Base-by-base conservation (phyloP, 139 green algal genomes). In the Monoraphidium neglectum region DNA sequence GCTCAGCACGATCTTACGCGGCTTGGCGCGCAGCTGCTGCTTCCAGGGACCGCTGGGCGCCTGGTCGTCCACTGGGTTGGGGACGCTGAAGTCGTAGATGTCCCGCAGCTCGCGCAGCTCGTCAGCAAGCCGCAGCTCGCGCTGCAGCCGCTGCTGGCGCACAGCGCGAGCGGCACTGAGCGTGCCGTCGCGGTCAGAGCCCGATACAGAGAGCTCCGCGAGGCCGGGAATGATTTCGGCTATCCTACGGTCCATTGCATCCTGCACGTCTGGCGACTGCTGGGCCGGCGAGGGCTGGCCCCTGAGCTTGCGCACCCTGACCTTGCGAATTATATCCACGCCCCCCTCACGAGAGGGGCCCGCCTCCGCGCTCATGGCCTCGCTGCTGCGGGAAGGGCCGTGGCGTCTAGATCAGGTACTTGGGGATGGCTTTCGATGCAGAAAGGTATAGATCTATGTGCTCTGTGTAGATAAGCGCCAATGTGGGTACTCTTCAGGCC, bases 201-300 rank as follows among this genome's bases (percentile, higher is more conserved):
- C 51, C 0, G 46, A 62, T 0, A 87, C 4, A 1, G 75, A 79
- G 2, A 89, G 76, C 33, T 89, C 84, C 32, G 84, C 84, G 38
- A 89, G 83, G 59, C 62, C 65, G n/a, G 84, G 84, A 38, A 89
- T 73, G 57, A 89, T 84, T 70, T 87, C 84, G 8, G 75, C 74
- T 33, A 89, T 81, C 18, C 76, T 67, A 6, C 69, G 46, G 35
- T 87, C 82, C 51, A 86, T 62, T 46, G 76, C 67, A 53, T 60
- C 61, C 57, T 68, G 56, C 60, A 62, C 68, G 28, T 63, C 74
- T 62, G 65, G 60, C 15, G 28, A 68, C 24, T 21, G 18, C 59
- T 61, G 60, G 53, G 38, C 38, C 60, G 72, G 37, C 73, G 60
- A 1, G 74, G 73, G 23, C 61, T 23, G 24, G 46, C 68, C 63